A percentile compares a stretch with the other conserved stretches of the same genome.
These are phyloP conservation scores for Rauvolfia tetraphylla DNA, from an alignment of 257 asterid genomes.

Conservation along the genomic window DNA sequence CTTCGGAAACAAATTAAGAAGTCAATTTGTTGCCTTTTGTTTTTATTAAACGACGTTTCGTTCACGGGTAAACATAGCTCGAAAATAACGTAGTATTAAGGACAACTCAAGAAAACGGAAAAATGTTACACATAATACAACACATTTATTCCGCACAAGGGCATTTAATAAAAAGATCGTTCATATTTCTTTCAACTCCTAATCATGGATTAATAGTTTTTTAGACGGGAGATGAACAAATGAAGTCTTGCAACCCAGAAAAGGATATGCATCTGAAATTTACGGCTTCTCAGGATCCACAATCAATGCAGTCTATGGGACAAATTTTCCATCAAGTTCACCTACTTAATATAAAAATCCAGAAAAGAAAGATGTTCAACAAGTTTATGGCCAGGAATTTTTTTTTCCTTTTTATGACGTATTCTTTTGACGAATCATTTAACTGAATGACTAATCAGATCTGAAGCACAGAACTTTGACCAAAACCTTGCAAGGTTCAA, in stretches of 20 bases:
- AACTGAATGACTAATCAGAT: conserved; percentile 35
- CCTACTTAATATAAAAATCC: background rate
- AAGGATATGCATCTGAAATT: background rate
- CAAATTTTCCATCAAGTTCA: background rate
- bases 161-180: background rate
- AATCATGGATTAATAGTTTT: conserved; percentile 1
- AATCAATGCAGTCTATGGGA: background rate
- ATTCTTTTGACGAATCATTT: conserved; percentile 7
- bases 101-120: conserved; percentile 23
- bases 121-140: conserved; percentile 13
- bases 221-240: background rate
- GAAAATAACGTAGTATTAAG: conserved; percentile 3
- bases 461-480: conserved; percentile 27
- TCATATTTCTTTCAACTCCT: background rate
- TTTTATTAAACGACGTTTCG: conserved; percentile 24
- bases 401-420: conserved; percentile 14
- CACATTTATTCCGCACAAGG: background rate
- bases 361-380: background rate
- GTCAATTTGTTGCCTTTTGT: conserved; percentile 29
- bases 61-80: conserved; percentile 6
- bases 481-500: conserved; percentile 8
- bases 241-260: background rate
- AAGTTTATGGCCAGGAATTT: conserved; percentile 9
- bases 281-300: background rate
- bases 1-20: background rate